Base-by-base conservation (phyloP, 306 rosid genomes). In the Vicia faba region DNA sequence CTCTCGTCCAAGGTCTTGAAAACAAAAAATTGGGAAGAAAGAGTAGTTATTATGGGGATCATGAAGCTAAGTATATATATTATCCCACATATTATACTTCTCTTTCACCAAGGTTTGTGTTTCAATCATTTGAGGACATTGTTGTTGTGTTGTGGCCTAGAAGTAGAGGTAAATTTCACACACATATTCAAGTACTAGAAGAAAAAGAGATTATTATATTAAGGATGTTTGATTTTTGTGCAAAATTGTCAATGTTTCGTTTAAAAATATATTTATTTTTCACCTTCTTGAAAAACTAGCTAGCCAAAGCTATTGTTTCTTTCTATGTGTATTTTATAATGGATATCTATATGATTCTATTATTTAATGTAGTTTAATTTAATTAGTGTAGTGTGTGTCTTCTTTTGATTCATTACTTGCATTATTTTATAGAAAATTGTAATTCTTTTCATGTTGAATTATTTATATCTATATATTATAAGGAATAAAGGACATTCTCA, bases 1-100 rank as follows among this genome's bases (percentile, higher is more conserved):
- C 92, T 89, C 83, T 75, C 97, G 85, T 44, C 86, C 97, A 59
- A 88, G 97, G 82, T 90, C 99, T 77, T 93, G 80, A 84, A 45
- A 66, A 63, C 20, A 5, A 11, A 33, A 33, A 56, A 19, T 18
- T 18, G 5, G 16, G 8, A 61, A 61, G 48, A 16, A 38, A 61
- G 48, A 19, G 48, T 28, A 18, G 48, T 36, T 61, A 65, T 18
- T 64, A 15, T 64, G 66, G 58, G 61, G 33, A 60, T 51, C 58
- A 51, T 60, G 40, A 55, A 1, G 78, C n/a, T n/a, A n/a, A n/a
- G n/a, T n/a, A n/a, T n/a, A 12, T 58, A 61, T 38, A 14, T 46
- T 39, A 16, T 36, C 45, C 15, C 45, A 56, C 49, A n/a, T 60
- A 61, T 19, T 36, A 14, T 36, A 40, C 61, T 58, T 54, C 72